Conservation (phyloP, 495 filamentous ascomycete genomes). For the Hyaloscypha bicolor region DNA sequence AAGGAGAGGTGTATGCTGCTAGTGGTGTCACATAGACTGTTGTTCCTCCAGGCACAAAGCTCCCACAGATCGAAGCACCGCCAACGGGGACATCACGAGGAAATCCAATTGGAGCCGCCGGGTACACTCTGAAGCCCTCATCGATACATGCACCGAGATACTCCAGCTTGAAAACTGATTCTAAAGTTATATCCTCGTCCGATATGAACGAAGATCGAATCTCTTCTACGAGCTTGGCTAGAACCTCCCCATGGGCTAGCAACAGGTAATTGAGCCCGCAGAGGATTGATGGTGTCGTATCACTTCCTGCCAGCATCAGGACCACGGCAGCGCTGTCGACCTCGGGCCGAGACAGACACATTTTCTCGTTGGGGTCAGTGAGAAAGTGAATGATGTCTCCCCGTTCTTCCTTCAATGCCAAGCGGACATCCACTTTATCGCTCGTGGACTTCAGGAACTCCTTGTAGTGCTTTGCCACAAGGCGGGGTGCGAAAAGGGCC, state of each 20-base stretch:
- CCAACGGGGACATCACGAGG: constrained; percentile 10
- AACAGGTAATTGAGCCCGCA: constrained; percentile 11
- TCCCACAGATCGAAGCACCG: constrained; percentile 52
- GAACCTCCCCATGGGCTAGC: background rate
- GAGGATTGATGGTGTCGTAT: constrained; percentile 9
- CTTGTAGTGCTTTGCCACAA: constrained; percentile 12
- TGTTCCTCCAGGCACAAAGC: constrained; percentile 51
- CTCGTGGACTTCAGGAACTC: constrained; percentile 10
- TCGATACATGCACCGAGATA: constrained; percentile 42
- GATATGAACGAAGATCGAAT: constrained; percentile 3
- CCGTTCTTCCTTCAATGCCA: background rate
- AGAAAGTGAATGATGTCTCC: constrained; percentile 12
- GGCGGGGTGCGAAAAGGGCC: background rate
- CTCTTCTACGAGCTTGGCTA: constrained; percentile 6
- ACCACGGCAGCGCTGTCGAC: background rate
- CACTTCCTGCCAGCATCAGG: constrained; percentile 10
- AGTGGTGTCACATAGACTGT: background rate
- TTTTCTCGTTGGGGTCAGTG: constrained; percentile 2
- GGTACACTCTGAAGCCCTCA: constrained; percentile 31
- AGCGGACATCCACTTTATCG: background rate
- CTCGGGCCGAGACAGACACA: constrained; percentile 3
- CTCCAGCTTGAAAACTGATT: constrained; percentile 40
- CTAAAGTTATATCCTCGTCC: constrained; percentile 11
- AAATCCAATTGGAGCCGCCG: constrained; percentile 10
- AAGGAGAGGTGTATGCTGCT: constrained; percentile 3